A percentile compares a stretch with the other conserved stretches of the same genome.
These are phyloP conservation scores for Botrytis deweyae DNA, from an alignment of 2,329 filamentous ascomycete species.

Conservation along the genomic window DNA sequence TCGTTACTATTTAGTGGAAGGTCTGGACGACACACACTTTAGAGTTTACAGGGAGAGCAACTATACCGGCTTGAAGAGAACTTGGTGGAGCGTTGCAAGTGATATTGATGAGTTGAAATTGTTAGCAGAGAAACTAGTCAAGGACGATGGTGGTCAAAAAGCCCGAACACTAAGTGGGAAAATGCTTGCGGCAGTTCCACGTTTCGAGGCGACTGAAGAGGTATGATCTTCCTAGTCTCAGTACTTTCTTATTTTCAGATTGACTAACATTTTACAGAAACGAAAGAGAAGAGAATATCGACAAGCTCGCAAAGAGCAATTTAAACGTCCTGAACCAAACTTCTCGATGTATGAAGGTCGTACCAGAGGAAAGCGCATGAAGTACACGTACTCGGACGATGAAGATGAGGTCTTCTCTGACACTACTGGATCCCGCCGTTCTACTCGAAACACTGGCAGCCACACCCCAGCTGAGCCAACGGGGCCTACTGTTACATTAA, in stretches of 20 bases:
- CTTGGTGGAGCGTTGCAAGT: constrained; percentile 92
- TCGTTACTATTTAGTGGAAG: constrained; percentile 91
- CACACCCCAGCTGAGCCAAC: constrained; percentile 70
- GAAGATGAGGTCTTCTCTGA: constrained; percentile 69
- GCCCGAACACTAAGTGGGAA: constrained; percentile 75
- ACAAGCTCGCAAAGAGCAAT: constrained; percentile 69
- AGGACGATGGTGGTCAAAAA: constrained; percentile 75
- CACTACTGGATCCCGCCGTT: constrained; percentile 63
- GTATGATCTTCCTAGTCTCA: constrained; percentile 45
- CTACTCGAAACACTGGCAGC: constrained; percentile 70
- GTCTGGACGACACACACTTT: constrained; percentile 90
- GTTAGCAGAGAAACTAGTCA: constrained; percentile 73
- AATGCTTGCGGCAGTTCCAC: constrained; percentile 76
- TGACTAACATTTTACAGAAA: constrained; percentile 58
- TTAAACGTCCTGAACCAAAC: constrained; percentile 81
- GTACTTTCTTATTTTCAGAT: constrained; percentile 26
- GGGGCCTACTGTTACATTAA: constrained; percentile 70
- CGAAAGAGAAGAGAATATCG: constrained; percentile 91
- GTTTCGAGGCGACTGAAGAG: constrained; percentile 92
- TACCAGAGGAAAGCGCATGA: constrained; percentile 91
- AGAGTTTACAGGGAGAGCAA: constrained; percentile 93
- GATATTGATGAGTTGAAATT: constrained; percentile 80
- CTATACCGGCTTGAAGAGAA: constrained; percentile 68
- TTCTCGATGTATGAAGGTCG: constrained; percentile 95
- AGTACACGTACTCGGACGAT: constrained; percentile 93